Percentiles rank a stretch among this genome's conserved stretches.
Evolutionary conservation across 345 rosid species (phyloP).

Genomic region (Lenwebbia sp.): DNA sequence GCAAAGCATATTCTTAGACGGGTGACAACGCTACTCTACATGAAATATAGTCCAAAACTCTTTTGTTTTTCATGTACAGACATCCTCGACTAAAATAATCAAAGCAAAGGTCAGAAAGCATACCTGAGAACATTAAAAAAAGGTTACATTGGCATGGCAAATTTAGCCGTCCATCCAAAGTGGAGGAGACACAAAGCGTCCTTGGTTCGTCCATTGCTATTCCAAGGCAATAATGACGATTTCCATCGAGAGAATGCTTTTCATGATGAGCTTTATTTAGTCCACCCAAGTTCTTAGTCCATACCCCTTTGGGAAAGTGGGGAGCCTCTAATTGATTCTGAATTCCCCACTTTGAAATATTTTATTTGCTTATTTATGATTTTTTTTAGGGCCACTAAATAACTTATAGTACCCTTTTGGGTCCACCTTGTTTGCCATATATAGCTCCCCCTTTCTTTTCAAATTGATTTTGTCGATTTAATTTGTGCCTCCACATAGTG

Average conservation of each 20-base stretch:
- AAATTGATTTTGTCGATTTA: background rate
- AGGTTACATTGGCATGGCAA: background rate
- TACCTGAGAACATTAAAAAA: background rate
- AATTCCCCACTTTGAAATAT: background rate
- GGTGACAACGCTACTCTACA: background rate
- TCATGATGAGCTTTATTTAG: background rate
- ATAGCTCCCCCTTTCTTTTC: conserved; percentile 19
- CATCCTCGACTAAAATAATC: too few species aligned
- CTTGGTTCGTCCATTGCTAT: background rate
- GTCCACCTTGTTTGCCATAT: conserved; percentile 56
- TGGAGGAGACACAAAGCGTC: conserved; percentile 1
- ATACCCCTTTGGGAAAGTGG: conserved; percentile 49
- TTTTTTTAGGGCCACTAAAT: background rate
- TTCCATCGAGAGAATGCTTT: background rate
- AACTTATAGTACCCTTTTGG: conserved; percentile 4
- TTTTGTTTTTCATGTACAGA: background rate
- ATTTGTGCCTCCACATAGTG: background rate
- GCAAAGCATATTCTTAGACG: background rate
- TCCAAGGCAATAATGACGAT: conserved; percentile 13
- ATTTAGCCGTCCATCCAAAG: conserved; percentile 23
- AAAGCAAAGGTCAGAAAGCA: background rate
- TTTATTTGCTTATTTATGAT: background rate
- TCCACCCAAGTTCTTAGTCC: conserved; percentile 33
- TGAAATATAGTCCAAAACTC: background rate
- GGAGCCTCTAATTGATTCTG: conserved; percentile 5